Conservation (phyloP, 805 yeast species). For the Metschnikowia borealis region DNA sequence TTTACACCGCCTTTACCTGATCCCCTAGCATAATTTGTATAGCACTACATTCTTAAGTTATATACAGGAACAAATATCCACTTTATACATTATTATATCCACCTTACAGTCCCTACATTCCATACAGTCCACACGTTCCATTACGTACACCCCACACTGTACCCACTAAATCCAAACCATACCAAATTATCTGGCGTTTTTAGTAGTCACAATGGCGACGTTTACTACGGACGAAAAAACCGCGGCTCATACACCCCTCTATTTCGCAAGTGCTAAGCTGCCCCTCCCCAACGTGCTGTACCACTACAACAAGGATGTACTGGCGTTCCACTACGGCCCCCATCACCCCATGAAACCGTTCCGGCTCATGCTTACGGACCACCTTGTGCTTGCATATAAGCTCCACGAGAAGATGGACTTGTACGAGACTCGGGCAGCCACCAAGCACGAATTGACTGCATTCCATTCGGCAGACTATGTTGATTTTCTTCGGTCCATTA, state of each 20-base stretch:
- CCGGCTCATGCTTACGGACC: conserved; percentile 89
- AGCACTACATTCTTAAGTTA: no score
- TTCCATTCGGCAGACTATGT: conserved; percentile 89
- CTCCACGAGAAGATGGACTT: conserved; percentile 87
- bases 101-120: no score
- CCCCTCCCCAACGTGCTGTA: conserved; percentile 57
- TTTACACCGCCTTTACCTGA: no score
- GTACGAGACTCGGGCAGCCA: conserved; percentile 78
- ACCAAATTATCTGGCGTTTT: background rate
- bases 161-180: background rate
- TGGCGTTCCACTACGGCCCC: conserved; percentile 84
- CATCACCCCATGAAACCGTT: conserved; percentile 99
- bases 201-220: conserved; percentile 15
- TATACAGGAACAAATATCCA: no score
- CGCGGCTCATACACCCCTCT: conserved; percentile 7
- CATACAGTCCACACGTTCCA: no score
- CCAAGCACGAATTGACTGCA: conserved; percentile 69
- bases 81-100: no score
- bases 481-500: conserved; percentile 66
- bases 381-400: conserved; percentile 78
- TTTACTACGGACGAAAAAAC: conserved; percentile 35
- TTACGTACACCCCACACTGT: background rate
- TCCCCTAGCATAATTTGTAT: no score
- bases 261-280: background rate
- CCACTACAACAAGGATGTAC: conserved; percentile 79